These are phyloP conservation scores for Magnusiomyces tetraspermus DNA, from an alignment of 1,139 yeast species.

Conservation along the genomic window DNA sequence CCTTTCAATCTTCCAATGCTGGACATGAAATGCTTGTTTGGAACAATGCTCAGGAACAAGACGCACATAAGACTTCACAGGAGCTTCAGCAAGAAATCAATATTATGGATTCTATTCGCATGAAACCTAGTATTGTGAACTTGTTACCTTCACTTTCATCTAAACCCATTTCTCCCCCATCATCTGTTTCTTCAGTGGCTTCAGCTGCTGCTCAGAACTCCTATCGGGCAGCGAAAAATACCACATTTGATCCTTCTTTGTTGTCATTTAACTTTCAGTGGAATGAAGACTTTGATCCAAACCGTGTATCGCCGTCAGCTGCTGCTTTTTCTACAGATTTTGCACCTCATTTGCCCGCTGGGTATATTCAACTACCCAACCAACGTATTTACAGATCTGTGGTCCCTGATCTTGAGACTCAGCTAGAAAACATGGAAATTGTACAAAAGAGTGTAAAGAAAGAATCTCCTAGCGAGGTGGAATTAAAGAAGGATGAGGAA, in stretches of 20 bases:
- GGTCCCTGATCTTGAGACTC: conserved; percentile 24
- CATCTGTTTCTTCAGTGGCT: neutral
- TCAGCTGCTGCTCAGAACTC: neutral
- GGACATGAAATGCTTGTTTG: neutral
- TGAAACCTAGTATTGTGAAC: conserved; percentile 16
- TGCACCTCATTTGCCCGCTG: neutral
- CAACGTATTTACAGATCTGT: conserved; percentile 23
- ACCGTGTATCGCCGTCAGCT: neutral
- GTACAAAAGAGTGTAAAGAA: neutral
- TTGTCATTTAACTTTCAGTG: neutral
- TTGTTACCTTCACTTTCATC: conserved; percentile 15
- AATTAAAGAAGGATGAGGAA: no score
- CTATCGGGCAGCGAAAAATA: neutral
- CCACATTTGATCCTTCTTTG: neutral
- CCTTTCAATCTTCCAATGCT: neutral
- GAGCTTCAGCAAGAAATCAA: neutral
- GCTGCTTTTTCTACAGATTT: neutral
- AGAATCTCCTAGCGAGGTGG: neutral
- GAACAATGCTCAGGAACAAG: neutral
- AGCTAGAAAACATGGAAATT: neutral
- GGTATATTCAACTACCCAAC: conserved; percentile 17
- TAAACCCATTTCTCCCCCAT: neutral
- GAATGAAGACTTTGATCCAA: neutral
- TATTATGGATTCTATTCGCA: conserved; percentile 12
- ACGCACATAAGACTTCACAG: neutral